These are phyloP conservation scores for Ulvella scutata DNA, from an alignment of 139 green algal genomes.

Conservation along the genomic window DNA sequence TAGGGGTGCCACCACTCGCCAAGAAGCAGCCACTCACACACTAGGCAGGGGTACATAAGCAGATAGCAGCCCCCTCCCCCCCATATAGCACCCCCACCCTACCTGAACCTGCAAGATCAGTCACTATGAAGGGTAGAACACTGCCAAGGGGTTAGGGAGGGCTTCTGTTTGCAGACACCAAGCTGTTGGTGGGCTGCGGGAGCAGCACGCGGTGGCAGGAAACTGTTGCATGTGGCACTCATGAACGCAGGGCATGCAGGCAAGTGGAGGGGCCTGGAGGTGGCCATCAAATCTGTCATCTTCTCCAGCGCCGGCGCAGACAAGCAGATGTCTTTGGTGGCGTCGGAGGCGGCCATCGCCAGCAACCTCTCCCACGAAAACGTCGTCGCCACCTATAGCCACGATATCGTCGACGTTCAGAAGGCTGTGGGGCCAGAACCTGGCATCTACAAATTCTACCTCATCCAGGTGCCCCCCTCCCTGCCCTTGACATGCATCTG, in stretches of 20 bases:
- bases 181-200: not conserved
- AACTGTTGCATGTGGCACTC: not conserved
- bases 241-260: not conserved
- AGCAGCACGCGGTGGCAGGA: not conserved
- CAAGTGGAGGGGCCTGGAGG: conserved; percentile 11
- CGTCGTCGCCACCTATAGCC: conserved; percentile 14
- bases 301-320: conserved; percentile 1
- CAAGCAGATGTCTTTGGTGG: conserved; percentile 2
- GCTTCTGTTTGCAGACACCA: too few relatives aligned
- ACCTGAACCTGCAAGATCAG: not conserved
- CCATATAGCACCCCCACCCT: not conserved
- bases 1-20: too few relatives aligned
- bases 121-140: not conserved
- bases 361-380: conserved; percentile 18
- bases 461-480: conserved; percentile 5
- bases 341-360: conserved; percentile 14
- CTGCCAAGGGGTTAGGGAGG: too few relatives aligned
- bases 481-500: not conserved
- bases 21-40: too few relatives aligned
- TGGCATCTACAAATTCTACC: conserved; percentile 13
- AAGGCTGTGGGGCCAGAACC: conserved; percentile 9
- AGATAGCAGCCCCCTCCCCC: too few relatives aligned
- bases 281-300: conserved; percentile 15
- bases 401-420: conserved; percentile 9
- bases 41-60: too few relatives aligned